Base-by-base conservation (phyloP, 306 rosid genomes). In the Rosa rugosa region DNA sequence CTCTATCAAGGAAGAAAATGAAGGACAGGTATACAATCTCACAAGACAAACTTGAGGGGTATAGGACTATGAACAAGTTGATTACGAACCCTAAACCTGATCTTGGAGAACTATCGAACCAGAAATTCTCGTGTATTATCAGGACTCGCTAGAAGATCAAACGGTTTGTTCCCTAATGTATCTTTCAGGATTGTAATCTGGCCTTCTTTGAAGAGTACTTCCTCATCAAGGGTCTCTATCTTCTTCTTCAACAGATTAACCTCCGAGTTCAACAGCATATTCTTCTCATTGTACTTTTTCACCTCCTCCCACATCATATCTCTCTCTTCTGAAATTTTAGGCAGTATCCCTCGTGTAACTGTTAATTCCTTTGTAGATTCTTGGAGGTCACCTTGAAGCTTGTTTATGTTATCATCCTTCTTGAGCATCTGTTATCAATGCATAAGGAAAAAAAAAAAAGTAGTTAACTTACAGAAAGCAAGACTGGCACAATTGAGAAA, bases 111-210 rank as follows among this genome's bases (percentile, higher is more conserved):
- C 83, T 83, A 87, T 13, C 69, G 76, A 79, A 87, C 77, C 73
- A 83, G 85, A 75, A 90, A 94, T 34, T 89, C 91, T 79, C 85
- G 82, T 44, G 87, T 60, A 71, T 89, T 87, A 79, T 83, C 89
- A 8, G 92, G 88, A 82, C 88, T 86, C 18, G 88, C 89, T 3
- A 92, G 89, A 78, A 92, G 89, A 82, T 90, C 95, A 79, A 86
- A 87, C 18, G 91, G 75, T 66, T 80, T 90, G 82, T 84, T 88
- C 70, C 80, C 83, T 51, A 91, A 51, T 75, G 98, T 71, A 80
- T 96, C 99, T 85, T 89, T 90, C 49, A 96, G 88, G 54, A 96
- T 93, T 80, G 96, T 87, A 53, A 91, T 93, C 83, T 96, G 97
- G 75, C 99, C 99, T 84, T 93, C 99, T 87, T 90, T 96, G 73